Evolutionary conservation across 352 stramenopile species (phyloP), one percentile per base, ranked within the genome.

Genomic region (Phytophthora citrophthora): DNA sequence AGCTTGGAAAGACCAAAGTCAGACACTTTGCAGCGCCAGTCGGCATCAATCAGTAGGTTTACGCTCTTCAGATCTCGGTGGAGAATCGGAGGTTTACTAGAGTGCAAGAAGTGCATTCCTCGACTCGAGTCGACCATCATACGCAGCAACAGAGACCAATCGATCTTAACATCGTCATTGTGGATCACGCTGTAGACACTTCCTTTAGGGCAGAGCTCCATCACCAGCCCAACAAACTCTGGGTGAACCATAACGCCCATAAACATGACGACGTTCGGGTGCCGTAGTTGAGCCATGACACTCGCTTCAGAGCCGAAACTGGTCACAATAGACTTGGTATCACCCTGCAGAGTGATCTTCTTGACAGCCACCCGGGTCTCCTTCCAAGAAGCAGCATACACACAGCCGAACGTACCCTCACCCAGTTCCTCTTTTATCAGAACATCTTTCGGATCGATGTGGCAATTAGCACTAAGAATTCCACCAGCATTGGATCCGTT

Each of bases 71-170:
- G 76, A 45, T 97, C 90, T 45, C 88, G 88, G 53, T 97, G 91
- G 12, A 97, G 76, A 63, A 97, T 93, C 11, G 87, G 88, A 15
- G 90, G 88, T 49, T 77, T 92, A 49, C 79, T 93, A n/a, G 79
- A 91, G 77, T 97, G 91, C 24, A 97, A 70, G 62, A 96, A 97
- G 69, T 94, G 87, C 89, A 97, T 96, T 5, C 91, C 89, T 11
- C 86, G 83, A 18, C 84, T 90, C 9, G 88, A 86, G 50, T 97
- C 91, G 1, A 97, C 70, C 73, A 96, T 86, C 76, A 97, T 97
- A 10, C 84, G 78, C 24, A 97, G 58, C 41, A 96, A 62, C 24
- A 96, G 64, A 34, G 83, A 89, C 91, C 90, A 97, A 49, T 94
- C 87, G 26, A 97, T 80, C 60, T 91, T 86, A 41, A 88, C 55